Evolutionary conservation across 2,329 filamentous ascomycete genomes (phyloP).

Genomic region (Xylariaceae sp.): DNA sequence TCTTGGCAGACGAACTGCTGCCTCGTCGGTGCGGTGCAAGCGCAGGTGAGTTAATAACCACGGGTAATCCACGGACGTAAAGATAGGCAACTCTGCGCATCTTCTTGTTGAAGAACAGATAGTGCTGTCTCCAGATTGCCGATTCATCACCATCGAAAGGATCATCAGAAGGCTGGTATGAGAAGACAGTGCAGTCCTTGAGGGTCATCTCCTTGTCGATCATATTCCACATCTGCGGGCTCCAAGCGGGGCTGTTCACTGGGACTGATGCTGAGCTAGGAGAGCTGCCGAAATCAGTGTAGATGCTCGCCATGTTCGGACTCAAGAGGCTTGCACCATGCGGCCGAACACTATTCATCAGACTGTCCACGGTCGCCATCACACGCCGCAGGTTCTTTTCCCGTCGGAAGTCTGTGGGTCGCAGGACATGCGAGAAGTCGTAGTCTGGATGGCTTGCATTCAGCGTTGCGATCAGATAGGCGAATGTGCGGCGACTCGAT

Average conservation of each 20-base stretch:
- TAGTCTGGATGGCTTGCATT: slow-evolving; percentile 97
- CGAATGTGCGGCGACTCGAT: slow-evolving; percentile 86
- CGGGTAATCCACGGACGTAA: slow-evolving; percentile 84
- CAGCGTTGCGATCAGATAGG: slow-evolving; percentile 92
- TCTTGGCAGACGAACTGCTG: slow-evolving; percentile 29
- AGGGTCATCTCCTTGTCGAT: slow-evolving; percentile 95
- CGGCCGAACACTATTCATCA: slow-evolving; percentile 81
- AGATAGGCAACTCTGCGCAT: slow-evolving; percentile 92
- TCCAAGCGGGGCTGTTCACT: slow-evolving; percentile 66
- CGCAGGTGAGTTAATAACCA: slow-evolving; percentile 48
- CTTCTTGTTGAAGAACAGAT: slow-evolving; percentile 95
- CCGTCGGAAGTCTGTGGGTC: slow-evolving; percentile 84
- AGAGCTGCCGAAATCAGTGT: slow-evolving; percentile 35
- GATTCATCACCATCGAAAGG: slow-evolving; percentile 90
- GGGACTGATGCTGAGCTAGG: slow-evolving; percentile 40
- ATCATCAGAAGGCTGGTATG: slow-evolving; percentile 84
- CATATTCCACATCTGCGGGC: slow-evolving; percentile 84
- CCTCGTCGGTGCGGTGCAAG: slow-evolving; percentile 29
- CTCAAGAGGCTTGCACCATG: slow-evolving; percentile 40
- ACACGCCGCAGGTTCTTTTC: slow-evolving; percentile 77
- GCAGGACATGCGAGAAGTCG: slow-evolving; percentile 90
- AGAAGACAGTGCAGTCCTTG: slow-evolving; percentile 84
- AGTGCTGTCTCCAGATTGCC: slow-evolving; percentile 92
- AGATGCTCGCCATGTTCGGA: slow-evolving; percentile 40
- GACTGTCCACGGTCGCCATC: slow-evolving; percentile 84